Base-by-base conservation (phyloP, 345 rosid species). In the Passiflora organensis region DNA sequence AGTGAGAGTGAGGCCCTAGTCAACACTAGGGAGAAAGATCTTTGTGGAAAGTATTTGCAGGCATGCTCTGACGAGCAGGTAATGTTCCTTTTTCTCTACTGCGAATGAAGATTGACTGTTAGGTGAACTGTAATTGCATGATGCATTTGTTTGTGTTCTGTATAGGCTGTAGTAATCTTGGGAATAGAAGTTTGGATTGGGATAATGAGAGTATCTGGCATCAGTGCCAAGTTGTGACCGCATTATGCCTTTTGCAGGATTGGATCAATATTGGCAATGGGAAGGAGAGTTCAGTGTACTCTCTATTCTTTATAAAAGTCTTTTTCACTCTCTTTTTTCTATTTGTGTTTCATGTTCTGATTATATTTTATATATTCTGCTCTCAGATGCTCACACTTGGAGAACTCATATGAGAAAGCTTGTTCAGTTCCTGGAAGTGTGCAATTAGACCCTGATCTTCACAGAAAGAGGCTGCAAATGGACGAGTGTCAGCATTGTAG, bases 51-150 rank as follows among this genome's bases (percentile, higher is more conserved):
- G 43, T 59, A 54, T 72, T 43, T 74, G 62, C 71, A 73, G 39
- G 55, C 70, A 60, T 68, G 53, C 71, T 60, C 72, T n/a, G 84
- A 64, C 60, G 84, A 80, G 55, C 84, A 69, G 83, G 96, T 89
- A 71, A 36, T 19, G 15, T 60, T 58, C 56, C 47, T 19, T 61
- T 48, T 43, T 6, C 43, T 43, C 18, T 42, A 24, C 24, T 22
- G 53, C 48, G 18, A 16, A 17, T 43, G 13, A 50, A 53, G 60
- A 36, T 5, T 18, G 34, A 3, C 34, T 28, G 22, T 20, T 38
- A 21, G 3, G 28, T 59, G 18, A 16, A 13, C 42, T 45, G 44
- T 21, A 19, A 54, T n/a, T n/a, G n/a, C n/a, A 37, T 49, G 25
- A n/a, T 28, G 8, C 34, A 28, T 28, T 28, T 28, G 8, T 28